Conservation (phyloP, 306 rosid genomes). For the Rubus idaeus region DNA sequence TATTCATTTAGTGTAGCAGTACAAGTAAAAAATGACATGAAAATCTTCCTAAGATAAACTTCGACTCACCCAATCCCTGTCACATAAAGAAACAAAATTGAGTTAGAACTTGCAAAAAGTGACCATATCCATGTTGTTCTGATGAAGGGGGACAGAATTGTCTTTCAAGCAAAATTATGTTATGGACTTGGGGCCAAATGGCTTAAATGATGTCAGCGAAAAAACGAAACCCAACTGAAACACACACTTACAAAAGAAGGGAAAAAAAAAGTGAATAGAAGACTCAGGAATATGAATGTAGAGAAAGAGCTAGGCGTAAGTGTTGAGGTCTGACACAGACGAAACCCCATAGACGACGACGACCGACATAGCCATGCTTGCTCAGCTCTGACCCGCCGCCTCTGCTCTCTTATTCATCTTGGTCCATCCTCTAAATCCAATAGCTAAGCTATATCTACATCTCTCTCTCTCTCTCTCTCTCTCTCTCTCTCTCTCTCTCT, state of each 20-base stretch:
- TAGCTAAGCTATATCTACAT: background rate
- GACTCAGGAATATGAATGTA: slow-evolving; percentile 15
- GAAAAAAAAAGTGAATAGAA: background rate
- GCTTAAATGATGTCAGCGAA: slow-evolving; percentile 28
- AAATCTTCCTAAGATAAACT: background rate
- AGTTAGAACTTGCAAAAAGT: background rate
- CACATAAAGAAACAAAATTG: background rate
- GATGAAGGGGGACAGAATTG: slow-evolving; percentile 7
- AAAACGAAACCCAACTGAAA: slow-evolving; percentile 7
- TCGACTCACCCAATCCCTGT: background rate
- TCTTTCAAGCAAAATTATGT: background rate
- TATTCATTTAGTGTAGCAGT: too few relatives aligned
- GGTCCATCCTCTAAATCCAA: slow-evolving; percentile 14
- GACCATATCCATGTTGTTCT: background rate
- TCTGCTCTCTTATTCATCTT: background rate
- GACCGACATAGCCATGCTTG: slow-evolving; percentile 33
- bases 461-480: background rate
- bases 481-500: too few relatives aligned
- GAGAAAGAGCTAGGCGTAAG: background rate
- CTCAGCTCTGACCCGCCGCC: slow-evolving; percentile 22
- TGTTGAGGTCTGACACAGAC: slow-evolving; percentile 12
- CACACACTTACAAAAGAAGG: background rate
- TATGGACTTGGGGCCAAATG: background rate
- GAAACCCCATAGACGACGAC: slow-evolving; percentile 33
- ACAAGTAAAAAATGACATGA: too few relatives aligned